A percentile compares a stretch with the other conserved stretches of the same genome.
Evolutionary conservation across 371 early-diverging fungal species (phyloP).

Genomic region (Syncephalastrum racemosum): DNA sequence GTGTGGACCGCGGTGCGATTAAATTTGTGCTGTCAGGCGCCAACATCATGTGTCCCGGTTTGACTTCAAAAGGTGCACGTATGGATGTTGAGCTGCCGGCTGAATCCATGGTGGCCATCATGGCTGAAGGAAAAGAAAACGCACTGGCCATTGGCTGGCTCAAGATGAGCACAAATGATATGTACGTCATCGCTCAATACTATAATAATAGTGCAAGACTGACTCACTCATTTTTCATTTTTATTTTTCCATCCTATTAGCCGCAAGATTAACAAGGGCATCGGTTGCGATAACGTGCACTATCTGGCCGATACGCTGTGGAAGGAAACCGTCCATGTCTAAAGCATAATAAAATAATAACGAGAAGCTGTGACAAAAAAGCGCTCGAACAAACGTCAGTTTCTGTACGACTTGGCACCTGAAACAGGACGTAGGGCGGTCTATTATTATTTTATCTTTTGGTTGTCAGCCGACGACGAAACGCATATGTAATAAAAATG

Average conservation of each 20-base stretch:
- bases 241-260: slow-evolving; percentile 33
- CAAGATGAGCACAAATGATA: slow-evolving; percentile 90
- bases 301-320: slow-evolving; percentile 88
- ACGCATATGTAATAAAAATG: no score
- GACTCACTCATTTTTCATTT: not conserved
- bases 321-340: slow-evolving; percentile 56
- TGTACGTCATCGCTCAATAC: slow-evolving; percentile 55
- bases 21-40: slow-evolving; percentile 96
- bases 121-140: slow-evolving; percentile 96
- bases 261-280: slow-evolving; percentile 86
- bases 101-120: slow-evolving; percentile 84
- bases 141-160: slow-evolving; percentile 88
- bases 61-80: slow-evolving; percentile 90
- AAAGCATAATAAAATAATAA: slow-evolving; percentile 10
- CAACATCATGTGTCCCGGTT: slow-evolving; percentile 98
- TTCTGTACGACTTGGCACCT: no score
- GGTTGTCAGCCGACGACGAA: no score
- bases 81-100: slow-evolving; percentile 77
- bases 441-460: no score
- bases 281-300: slow-evolving; percentile 90
- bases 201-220: not conserved
- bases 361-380: not conserved
- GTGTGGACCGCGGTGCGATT: slow-evolving; percentile 97
- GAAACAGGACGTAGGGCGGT: no score
- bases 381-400: no score